A percentile compares a stretch with the other conserved stretches of the same genome.
These are phyloP conservation scores for Hyphopichia wangnamkhiaoensis DNA, from an alignment of 1,139 yeast genomes.

Conservation along the genomic window DNA sequence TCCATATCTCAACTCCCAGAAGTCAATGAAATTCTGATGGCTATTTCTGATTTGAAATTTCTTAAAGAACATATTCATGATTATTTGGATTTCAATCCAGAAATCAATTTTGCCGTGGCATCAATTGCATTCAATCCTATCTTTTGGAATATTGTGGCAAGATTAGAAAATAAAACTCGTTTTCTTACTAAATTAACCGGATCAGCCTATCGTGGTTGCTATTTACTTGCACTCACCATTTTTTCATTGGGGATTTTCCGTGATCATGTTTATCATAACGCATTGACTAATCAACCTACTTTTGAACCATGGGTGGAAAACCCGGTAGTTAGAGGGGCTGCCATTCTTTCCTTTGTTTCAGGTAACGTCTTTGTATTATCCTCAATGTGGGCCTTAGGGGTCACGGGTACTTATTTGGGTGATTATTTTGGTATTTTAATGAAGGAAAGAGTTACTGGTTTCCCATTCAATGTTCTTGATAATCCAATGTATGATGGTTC, in stretches of 20 bases:
- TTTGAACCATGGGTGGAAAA: slow-evolving; percentile 51
- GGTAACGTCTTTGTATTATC: slow-evolving; percentile 81
- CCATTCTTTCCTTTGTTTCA: slow-evolving; percentile 45
- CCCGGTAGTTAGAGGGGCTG: slow-evolving; percentile 33
- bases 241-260: slow-evolving; percentile 82
- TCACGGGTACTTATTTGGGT: slow-evolving; percentile 95
- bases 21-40: not conserved
- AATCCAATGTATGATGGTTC: slow-evolving; percentile 98
- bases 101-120: slow-evolving; percentile 41
- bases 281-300: slow-evolving; percentile 50
- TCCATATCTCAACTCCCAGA: too few relatives aligned
- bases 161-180: slow-evolving; percentile 77
- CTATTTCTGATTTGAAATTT: slow-evolving; percentile 14
- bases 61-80: slow-evolving; percentile 20
- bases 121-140: slow-evolving; percentile 88
- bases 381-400: slow-evolving; percentile 93
- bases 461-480: slow-evolving; percentile 87
- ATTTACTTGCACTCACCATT: slow-evolving; percentile 75
- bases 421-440: slow-evolving; percentile 96
- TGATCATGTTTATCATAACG: slow-evolving; percentile 73
- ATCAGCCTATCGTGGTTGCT: slow-evolving; percentile 76
- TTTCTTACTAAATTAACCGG: slow-evolving; percentile 72
- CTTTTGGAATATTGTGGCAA: slow-evolving; percentile 92
- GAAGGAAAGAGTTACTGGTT: slow-evolving; percentile 86
- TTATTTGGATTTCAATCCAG: slow-evolving; percentile 23